A percentile compares a stretch with the other conserved stretches of the same genome.
Evolutionary conservation across 2,329 filamentous ascomycete genomes (phyloP).

Genomic region (Laburnicola sp.): DNA sequence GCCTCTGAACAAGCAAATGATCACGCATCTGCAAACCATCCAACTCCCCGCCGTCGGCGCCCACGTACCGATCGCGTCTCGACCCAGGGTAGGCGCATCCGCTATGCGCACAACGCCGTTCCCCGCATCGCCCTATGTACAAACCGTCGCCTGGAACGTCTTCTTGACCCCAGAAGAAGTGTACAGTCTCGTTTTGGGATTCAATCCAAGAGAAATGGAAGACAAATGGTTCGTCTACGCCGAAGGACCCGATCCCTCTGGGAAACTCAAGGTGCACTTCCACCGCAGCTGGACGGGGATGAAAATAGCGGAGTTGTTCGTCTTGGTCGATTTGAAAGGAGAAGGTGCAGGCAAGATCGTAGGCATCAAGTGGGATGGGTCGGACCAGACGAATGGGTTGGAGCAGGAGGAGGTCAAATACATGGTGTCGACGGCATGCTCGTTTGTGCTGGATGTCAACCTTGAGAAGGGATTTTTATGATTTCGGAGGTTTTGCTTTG

Average conservation of each 20-base stretch:
- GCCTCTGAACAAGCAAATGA: neutral
- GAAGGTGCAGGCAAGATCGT: constrained; percentile 41
- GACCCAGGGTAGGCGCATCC: constrained; percentile 13
- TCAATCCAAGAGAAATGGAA: constrained; percentile 25
- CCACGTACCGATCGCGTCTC: neutral
- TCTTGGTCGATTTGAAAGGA: constrained; percentile 40
- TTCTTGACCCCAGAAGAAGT: constrained; percentile 37
- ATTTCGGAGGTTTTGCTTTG: neutral
- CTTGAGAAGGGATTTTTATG: constrained; percentile 46
- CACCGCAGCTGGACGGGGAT: constrained; percentile 37
- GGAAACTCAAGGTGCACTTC: constrained; percentile 43
- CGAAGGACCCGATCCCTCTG: constrained; percentile 36
- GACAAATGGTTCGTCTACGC: constrained; percentile 43
- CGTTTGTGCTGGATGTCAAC: constrained; percentile 29
- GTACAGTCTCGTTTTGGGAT: constrained; percentile 35
- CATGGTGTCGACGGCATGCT: constrained; percentile 29
- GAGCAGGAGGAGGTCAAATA: constrained; percentile 35
- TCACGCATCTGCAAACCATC: constrained; percentile 8
- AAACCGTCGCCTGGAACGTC: constrained; percentile 36
- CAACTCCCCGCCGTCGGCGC: constrained; percentile 5
- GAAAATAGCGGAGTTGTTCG: constrained; percentile 41
- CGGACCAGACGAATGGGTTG: constrained; percentile 32
- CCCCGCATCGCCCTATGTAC: constrained; percentile 11
- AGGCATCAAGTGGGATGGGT: constrained; percentile 40
- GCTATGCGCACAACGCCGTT: constrained; percentile 25